Evolutionary conservation across 345 rosid species (phyloP), one percentile per base, ranked within the genome.

Genomic region (Odontarrhena argentea): DNA sequence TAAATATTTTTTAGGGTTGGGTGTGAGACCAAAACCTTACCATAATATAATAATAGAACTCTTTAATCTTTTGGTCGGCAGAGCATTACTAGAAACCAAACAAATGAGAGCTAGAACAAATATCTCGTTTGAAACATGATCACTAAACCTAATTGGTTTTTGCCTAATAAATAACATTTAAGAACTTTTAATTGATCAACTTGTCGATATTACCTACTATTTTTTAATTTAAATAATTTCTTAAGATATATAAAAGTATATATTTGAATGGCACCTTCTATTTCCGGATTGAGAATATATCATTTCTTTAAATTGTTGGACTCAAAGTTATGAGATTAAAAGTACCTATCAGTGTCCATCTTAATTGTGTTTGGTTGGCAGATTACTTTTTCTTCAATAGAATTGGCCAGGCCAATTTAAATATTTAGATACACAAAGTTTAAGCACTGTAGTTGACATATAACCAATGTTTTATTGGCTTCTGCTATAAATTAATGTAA

Each of bases 261-360:
- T 32, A 7, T 58, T 10, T 32, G 36, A 59, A 53, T 42, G 37
- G 50, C 60, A 69, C 46, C 18, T 49, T 59, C 15, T 43, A 30
- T 41, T 43, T 49, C 35, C 2, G 8, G 38, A 69, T 34, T 52
- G 60, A 51, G 43, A 52, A 44, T 9, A 43, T 43, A 60, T 51
- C 2, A 40, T 38, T 43, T 40, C 11, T 60, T 24, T 50, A 32
- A 5, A 41, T 12, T 28, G 26, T 38, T 15, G 18, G 37, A 18
- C 10, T 8, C 25, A 40, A 68, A 18, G 38, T 41, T 18, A 18
- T 41, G 26, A 30, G 26, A 58, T 28, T 43, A 60, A 44, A 60
- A 9, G 65, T 49, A 59, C 41, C 44, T 40, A 59, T 59, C 72
- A 68, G 6, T 68, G 63, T 30, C 47, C 38, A 66, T 55, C 56